A percentile compares a stretch with the other conserved stretches of the same genome.
Conservation (phyloP, 345 rosid genomes). For the Syzygium jambos region DNA sequence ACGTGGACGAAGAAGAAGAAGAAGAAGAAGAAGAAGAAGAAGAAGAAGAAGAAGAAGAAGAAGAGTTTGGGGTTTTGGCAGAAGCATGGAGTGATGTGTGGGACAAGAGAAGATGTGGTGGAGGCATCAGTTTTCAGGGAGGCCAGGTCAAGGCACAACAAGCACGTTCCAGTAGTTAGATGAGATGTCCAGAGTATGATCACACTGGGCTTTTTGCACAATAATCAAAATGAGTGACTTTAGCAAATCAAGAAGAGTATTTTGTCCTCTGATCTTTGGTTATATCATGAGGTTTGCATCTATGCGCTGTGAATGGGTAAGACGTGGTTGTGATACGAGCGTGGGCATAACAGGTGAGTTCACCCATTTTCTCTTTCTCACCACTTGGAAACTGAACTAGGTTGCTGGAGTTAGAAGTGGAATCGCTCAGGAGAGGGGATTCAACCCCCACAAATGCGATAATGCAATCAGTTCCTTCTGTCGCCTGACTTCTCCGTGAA, state of each 20-base stretch:
- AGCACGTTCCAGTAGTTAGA: neutral
- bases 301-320: neutral
- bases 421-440: too few species aligned
- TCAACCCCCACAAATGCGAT: neutral
- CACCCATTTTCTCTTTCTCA: neutral
- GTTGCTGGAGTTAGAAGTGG: neutral
- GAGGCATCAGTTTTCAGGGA: constrained; percentile 10
- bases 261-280: neutral
- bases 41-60: constrained; percentile 10
- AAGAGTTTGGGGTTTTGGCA: constrained; percentile 13
- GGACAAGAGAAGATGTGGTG: constrained; percentile 35
- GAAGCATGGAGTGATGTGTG: constrained; percentile 33
- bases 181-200: neutral
- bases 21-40: constrained; percentile 4
- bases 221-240: too few species aligned
- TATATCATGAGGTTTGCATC: neutral
- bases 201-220: neutral
- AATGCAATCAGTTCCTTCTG: neutral
- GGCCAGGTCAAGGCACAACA: neutral
- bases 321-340: neutral
- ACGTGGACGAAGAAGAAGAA: constrained; percentile 2
- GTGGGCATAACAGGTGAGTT: neutral
- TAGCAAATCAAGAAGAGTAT: too few species aligned
- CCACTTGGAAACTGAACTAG: neutral
- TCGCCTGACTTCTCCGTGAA: neutral